Conservation (phyloP, 2,329 filamentous ascomycete species). For the Dryadomyces sulphureus region DNA sequence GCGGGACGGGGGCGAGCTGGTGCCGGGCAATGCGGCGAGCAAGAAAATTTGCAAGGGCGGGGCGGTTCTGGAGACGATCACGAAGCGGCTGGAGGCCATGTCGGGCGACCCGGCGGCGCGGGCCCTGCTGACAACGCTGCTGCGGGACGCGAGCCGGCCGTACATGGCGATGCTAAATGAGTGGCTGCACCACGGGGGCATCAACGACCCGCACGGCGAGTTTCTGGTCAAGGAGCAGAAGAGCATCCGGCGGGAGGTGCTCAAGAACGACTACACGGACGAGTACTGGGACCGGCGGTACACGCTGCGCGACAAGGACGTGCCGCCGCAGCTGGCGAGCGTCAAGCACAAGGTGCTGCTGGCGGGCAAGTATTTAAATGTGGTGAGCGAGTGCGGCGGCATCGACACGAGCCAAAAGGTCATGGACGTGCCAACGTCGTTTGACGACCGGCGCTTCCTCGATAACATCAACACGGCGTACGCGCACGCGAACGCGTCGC, state of each 20-base stretch:
- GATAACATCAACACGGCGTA: conserved; percentile 96
- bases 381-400: conserved; percentile 91
- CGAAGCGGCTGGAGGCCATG: conserved; percentile 71
- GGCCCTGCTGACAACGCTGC: conserved; percentile 61
- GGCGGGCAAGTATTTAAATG: conserved; percentile 94
- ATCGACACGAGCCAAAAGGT: conserved; percentile 86
- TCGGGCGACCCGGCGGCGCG: conserved; percentile 85
- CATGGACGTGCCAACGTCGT: conserved; percentile 75
- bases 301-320: conserved; percentile 78
- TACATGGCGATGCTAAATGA: conserved; percentile 99
- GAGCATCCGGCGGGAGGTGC: conserved; percentile 76
- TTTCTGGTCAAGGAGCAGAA: conserved; percentile 94
- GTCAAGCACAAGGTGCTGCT: conserved; percentile 91
- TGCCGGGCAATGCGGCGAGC: conserved; percentile 61
- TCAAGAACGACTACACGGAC: conserved; percentile 95
- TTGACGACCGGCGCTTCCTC: conserved; percentile 81
- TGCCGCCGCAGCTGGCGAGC: conserved; percentile 79
- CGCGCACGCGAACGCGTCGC: conserved; percentile 83
- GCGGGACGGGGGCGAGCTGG: conserved; percentile 70
- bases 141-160: conserved; percentile 78
- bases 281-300: conserved; percentile 99
- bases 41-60: conserved; percentile 97
- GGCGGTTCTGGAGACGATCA: conserved; percentile 77
- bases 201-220: conserved; percentile 85
- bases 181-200: conserved; percentile 92